These are phyloP conservation scores for Incumbomyces lentus DNA, from an alignment of 2,329 filamentous ascomycete species.

Conservation along the genomic window DNA sequence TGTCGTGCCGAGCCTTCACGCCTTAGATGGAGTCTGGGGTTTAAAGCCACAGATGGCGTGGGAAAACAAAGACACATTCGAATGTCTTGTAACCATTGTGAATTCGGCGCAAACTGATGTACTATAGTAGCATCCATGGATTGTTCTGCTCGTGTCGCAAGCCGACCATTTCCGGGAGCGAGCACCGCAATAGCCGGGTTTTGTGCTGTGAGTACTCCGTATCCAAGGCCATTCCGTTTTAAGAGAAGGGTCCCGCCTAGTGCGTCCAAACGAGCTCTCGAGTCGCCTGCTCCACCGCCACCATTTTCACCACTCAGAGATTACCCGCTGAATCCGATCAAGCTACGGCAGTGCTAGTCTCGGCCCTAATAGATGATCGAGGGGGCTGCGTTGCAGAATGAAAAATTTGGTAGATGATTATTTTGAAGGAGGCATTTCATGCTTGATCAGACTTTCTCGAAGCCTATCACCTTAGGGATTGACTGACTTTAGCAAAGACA, in stretches of 20 bases:
- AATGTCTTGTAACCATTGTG: too few relatives aligned
- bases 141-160: too few relatives aligned
- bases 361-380: neutral
- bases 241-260: neutral
- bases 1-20: too few relatives aligned
- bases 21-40: too few relatives aligned
- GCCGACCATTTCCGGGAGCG: too few relatives aligned
- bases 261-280: neutral
- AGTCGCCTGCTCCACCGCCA: too few relatives aligned
- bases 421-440: neutral
- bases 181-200: too few relatives aligned
- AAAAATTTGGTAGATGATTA: neutral
- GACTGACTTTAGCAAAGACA: neutral
- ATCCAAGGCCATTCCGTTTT: neutral
- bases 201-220: too few relatives aligned
- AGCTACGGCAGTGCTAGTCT: constrained; percentile 1
- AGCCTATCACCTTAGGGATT: neutral
- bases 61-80: too few relatives aligned
- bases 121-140: too few relatives aligned
- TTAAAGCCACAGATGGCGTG: too few relatives aligned
- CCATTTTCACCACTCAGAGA: neutral
- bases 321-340: neutral
- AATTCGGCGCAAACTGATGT: too few relatives aligned
- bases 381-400: neutral
- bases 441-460: neutral